Base-by-base conservation (phyloP, 2,329 filamentous ascomycete genomes). In the Microsporum audouinii region DNA sequence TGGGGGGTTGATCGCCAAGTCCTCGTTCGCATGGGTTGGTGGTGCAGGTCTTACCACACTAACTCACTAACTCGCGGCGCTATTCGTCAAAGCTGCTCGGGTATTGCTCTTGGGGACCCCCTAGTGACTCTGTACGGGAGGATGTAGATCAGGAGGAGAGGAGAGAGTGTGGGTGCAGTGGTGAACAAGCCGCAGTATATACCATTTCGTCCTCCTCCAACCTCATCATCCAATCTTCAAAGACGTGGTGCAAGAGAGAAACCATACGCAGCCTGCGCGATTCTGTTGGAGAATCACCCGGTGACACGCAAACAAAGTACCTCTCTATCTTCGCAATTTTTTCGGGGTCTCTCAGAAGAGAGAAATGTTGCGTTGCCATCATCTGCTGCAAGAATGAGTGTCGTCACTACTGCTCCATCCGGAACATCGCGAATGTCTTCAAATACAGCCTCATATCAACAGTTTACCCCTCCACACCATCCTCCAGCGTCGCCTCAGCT, bases 391-490 rank as follows among this genome's bases (percentile, higher is more conserved):
- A 62, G 64, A 45, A 76, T 76, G 74, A 76, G 70, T 65, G 71
- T 73, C 61, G 69, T 75, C 61, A 72, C 71, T 63, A 73, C 69
- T 68, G 73, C 71, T 71, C 70, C 72, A 5, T 62, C 61, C 33
- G 70, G 73, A 61, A 68, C 63, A 65, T 64, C 69, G 66, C 67
- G 67, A 67, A 69, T 70, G 66, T 65, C 72, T 41, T 73, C 70
- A 62, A 65, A 65, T 36, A 62, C 68, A 39, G 67, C 70, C 38
- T 67, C 69, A 58, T 66, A 70, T 60, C 63, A 61, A 60, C 64
- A 67, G 47, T 63, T 61, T 45, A 64, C 67, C 64, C 66, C 66
- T 59, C 72, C 69, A 38, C 61, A 56, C 36, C 60, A 61, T 17
- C 63, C 64, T n/a, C 43, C 49, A 17, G 49, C 31, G 33, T 8